These are phyloP conservation scores for Auriculariales sp. DNA, from an alignment of 768 basidiomycete genomes.

Conservation along the genomic window DNA sequence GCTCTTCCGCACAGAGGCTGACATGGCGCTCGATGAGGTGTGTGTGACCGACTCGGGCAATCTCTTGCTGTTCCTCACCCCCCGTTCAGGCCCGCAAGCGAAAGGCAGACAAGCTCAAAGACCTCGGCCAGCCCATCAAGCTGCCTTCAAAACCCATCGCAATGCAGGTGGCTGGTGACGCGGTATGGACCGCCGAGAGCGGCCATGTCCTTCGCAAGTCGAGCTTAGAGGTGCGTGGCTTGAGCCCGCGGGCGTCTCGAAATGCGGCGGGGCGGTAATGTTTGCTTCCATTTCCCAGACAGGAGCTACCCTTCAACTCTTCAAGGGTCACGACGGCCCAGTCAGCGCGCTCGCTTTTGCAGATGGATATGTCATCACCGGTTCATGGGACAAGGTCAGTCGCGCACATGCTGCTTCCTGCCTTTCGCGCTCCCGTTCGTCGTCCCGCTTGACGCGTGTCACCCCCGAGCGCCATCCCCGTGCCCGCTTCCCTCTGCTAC, in stretches of 20 bases:
- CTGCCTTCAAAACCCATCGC: conserved; percentile 62
- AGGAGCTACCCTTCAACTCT: conserved; percentile 62
- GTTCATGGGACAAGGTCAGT: conserved; percentile 82
- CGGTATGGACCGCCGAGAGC: conserved; percentile 84
- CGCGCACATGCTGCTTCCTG: background rate
- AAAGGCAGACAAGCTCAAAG: conserved; percentile 58
- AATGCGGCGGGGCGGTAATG: background rate
- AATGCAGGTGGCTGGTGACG: conserved; percentile 44
- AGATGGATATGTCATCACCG: conserved; percentile 59
- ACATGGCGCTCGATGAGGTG: conserved; percentile 48
- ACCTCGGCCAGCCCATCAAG: conserved; percentile 65
- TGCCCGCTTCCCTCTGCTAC: too few species aligned
- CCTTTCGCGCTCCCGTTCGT: background rate
- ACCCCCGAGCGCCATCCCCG: too few species aligned
- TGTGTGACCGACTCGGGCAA: conserved; percentile 9
- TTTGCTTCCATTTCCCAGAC: conserved; percentile 30
- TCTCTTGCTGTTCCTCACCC: conserved; percentile 2
- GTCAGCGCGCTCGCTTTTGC: conserved; percentile 72
- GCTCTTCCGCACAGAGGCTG: conserved; percentile 55
- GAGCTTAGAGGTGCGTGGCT: conserved; percentile 52
- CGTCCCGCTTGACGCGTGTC: background rate
- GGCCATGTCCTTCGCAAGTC: conserved; percentile 59
- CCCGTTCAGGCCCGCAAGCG: conserved; percentile 43
- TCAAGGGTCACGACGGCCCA: conserved; percentile 76
- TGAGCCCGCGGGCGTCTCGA: background rate